Conservation (phyloP, 352 stramenopile species). For the Globisporangium irregulare region DNA sequence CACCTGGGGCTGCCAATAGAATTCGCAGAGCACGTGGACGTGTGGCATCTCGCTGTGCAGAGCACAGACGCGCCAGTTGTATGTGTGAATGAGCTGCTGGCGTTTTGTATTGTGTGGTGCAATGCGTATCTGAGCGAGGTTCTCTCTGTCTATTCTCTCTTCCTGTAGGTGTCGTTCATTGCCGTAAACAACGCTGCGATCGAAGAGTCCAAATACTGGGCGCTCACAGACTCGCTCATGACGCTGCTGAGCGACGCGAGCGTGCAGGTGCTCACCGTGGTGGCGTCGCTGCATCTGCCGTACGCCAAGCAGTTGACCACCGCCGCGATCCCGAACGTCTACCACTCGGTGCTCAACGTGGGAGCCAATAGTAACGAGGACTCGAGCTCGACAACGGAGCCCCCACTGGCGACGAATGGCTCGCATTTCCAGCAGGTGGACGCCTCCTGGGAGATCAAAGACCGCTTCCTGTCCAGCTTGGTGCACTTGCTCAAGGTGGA, state of each 20-base stretch:
- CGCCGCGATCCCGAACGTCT: conserved; percentile 36
- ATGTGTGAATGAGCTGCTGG: not conserved
- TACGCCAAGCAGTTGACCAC: conserved; percentile 41
- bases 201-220: conserved; percentile 28
- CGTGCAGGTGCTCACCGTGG: conserved; percentile 39
- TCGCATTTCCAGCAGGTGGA: conserved; percentile 24
- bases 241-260: conserved; percentile 29
- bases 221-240: conserved; percentile 43
- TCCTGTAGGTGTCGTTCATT: conserved; percentile 29
- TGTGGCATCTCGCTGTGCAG: conserved; percentile 11
- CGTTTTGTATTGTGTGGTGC: no score
- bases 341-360: conserved; percentile 31
- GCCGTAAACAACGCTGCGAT: conserved; percentile 32
- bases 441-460: conserved; percentile 47
- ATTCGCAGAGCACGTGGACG: conserved; percentile 14
- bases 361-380: not conserved
- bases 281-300: conserved; percentile 55
- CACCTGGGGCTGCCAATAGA: not conserved
- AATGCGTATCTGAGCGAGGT: not conserved
- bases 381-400: conserved; percentile 1
- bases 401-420: conserved; percentile 1
- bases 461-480: conserved; percentile 44
- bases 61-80: not conserved
- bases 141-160: conserved; percentile 1
- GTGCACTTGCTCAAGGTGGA: conserved; percentile 58